Conservation (phyloP, 129 eudicot species). For the Ambrosia trifida region DNA sequence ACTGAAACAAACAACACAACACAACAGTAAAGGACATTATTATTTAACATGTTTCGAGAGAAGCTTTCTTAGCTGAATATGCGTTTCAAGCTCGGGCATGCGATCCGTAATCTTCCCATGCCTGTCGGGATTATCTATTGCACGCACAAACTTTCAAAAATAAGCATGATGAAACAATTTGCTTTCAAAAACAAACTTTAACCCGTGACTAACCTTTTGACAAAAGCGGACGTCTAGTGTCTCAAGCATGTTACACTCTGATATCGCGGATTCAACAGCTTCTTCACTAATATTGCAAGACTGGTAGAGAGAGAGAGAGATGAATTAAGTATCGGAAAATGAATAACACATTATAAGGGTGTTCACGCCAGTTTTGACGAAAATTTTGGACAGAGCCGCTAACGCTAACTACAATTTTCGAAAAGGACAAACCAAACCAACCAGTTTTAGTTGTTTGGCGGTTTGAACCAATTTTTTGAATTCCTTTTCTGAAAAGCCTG, state of each 20-base stretch:
- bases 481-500: too few relatives aligned
- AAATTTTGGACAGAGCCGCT: too few relatives aligned
- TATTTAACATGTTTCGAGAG: neutral
- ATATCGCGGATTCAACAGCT: constrained; percentile 78
- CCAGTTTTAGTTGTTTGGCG: too few relatives aligned
- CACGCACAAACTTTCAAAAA: neutral
- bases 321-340: neutral
- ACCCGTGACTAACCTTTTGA: constrained; percentile 52
- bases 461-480: too few relatives aligned
- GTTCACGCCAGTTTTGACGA: too few relatives aligned
- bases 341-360: neutral
- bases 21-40: neutral
- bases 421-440: too few relatives aligned
- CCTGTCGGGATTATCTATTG: constrained; percentile 57
- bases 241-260: constrained; percentile 75
- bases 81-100: constrained; percentile 87
- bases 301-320: constrained; percentile 31
- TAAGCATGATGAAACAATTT: neutral
- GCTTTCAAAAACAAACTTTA: neutral
- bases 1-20: constrained; percentile 31
- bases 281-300: constrained; percentile 86
- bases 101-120: constrained; percentile 63
- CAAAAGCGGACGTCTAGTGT: constrained; percentile 97
- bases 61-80: constrained; percentile 47
- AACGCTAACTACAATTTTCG: too few relatives aligned